Evolutionary conservation across 306 rosid genomes (phyloP), one percentile per base, ranked within the genome.

Genomic region (Corylus avellana): DNA sequence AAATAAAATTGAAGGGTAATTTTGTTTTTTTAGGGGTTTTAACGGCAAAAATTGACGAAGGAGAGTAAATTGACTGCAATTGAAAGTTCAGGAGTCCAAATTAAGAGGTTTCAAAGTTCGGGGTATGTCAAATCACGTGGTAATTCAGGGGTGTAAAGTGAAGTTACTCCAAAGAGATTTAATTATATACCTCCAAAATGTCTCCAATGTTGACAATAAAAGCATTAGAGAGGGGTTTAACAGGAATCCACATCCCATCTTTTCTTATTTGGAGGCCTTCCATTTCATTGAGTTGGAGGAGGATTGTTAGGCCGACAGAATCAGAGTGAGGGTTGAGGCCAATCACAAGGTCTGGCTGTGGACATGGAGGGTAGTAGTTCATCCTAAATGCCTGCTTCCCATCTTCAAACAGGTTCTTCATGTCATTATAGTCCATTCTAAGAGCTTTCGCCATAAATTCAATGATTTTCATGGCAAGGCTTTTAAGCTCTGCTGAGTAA

Each of bases 281-380:
- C 64, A 35, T 35, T 62, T 83, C 87, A 72, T 83, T 83, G 67
- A 83, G 35, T 46, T 83, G 84, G 59, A 77, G 83, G 51, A 84
- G 86, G 66, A 84, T 82, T 8, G 90, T 84, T 17, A 87, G 27
- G 54, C 29, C 85, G 14, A 8, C 42, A 0, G 63, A 13, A 56
- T 84, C 90, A 1, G 88, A 82, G 55, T 82, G 85, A 66, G 80
- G 50, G 49, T 20, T 82, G 71, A 87, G 54, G 42, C 87, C 90
- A 27, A 74, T 77, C 0, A 46, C 90, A 42, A 74, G 57, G 18
- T 86, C 85, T 5, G 89, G 85, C 20, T 83, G 81, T 4, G 84
- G 84, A 70, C 89, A 86, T 48, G 87, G 89, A 53, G 89, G 84
- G 77, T 86, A 82, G 56, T 76, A 86, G 48, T 86, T 86, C 77